Evolutionary conservation across 179 eudicot genomes (phyloP), one percentile per base, ranked within the genome.

Genomic region (Carnegiea gigantea): DNA sequence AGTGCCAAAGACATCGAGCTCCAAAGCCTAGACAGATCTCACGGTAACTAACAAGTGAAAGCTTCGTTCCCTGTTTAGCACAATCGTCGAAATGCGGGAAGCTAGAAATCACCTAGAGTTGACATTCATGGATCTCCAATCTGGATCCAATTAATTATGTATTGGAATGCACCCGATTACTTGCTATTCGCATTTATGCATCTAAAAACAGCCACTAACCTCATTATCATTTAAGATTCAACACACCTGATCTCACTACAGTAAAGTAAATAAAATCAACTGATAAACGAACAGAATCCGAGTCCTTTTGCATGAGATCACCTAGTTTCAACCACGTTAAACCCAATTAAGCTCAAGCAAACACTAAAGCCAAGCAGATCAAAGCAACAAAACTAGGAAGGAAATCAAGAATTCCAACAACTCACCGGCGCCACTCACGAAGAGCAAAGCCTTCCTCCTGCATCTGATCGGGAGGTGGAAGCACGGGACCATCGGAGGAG

Each of bases 381-480:
- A 62, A 62, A 62, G 1, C n/a, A 7, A 67, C 36, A 26, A 67
- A 67, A 28, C 8, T 1, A 62, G 28, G 1, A 43, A 62, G 2
- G 10, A 75, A 74, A 26, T 59, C 10, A 57, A 11, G 6, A 21
- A 59, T 7, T 9, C 24, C 15, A 4, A 36, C 1, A 18, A 53
- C 90, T 86, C 70, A 94, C 98, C 93, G 91, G 46, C 97, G 91
- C 98, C 97, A 94, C 77, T 94, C 97, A n/a, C 98, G 91, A 59
- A 93, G 92, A 72, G 96, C 96, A 17, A 76, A 85, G 0, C 94
- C 98, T 85, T 90, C 92, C 81, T 94, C 98, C 60, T 83, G 82
- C 97, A 95, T 92, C 77, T 92, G 93, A 77, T 81, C 82, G 28
- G 95, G 95, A 43, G 93, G 92, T 15, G 98, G 98, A 59, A 93